These are phyloP conservation scores for Brassica juncea DNA, from an alignment of 345 rosid species.

Conservation along the genomic window DNA sequence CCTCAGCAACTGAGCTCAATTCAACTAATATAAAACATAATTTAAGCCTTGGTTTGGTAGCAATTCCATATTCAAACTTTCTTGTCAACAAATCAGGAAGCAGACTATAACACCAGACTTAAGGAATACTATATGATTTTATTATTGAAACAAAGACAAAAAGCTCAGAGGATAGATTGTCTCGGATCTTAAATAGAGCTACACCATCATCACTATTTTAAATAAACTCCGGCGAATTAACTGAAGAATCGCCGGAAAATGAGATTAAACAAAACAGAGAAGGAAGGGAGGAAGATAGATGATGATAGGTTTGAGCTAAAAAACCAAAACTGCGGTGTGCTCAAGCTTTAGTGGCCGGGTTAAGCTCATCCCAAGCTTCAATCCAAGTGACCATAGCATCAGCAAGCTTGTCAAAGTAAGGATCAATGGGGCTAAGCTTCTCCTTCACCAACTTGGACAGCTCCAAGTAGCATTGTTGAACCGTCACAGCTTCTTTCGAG, in stretches of 20 bases:
- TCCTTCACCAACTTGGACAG: conserved; percentile 76
- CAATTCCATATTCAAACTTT: not conserved
- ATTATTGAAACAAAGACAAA: conserved; percentile 38
- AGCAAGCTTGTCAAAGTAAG: conserved; percentile 76
- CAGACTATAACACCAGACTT: not conserved
- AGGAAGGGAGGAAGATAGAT: conserved; percentile 18
- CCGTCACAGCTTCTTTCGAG: conserved; percentile 77
- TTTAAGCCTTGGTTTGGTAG: not conserved
- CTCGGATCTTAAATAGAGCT: conserved; percentile 32
- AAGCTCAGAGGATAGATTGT: conserved; percentile 24
- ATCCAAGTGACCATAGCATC: conserved; percentile 94
- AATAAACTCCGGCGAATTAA: conserved; percentile 29
- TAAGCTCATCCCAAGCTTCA: conserved; percentile 91
- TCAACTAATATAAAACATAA: not conserved
- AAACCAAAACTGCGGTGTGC: conserved; percentile 42
- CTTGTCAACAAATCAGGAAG: not conserved
- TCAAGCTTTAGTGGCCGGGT: conserved; percentile 53
- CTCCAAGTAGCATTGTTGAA: conserved; percentile 85
- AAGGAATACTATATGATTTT: conserved; percentile 17
- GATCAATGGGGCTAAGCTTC: conserved; percentile 68
- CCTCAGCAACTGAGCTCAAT: not conserved
- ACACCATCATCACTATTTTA: conserved; percentile 33
- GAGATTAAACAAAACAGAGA: conserved; percentile 8
- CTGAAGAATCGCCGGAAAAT: conserved; percentile 32
- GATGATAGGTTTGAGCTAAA: conserved; percentile 37